Conservation (phyloP, 2,329 filamentous ascomycete species). For the Pseudogymnoascus verrucosus region DNA sequence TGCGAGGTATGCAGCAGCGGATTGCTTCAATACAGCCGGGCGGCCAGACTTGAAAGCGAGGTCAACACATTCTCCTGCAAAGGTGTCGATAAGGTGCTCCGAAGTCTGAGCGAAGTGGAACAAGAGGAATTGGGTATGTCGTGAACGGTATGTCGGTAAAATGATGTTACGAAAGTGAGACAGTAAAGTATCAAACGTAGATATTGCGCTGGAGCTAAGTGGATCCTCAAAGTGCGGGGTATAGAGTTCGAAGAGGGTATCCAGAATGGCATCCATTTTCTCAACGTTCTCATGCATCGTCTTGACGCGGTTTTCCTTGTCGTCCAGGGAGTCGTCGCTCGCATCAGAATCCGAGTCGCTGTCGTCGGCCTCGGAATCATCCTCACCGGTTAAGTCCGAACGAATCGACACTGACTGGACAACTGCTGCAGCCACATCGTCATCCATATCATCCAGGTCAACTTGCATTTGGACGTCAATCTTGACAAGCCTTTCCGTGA, state of each 20-base stretch:
- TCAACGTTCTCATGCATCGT: slow-evolving; percentile 72
- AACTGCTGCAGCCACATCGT: slow-evolving; percentile 71
- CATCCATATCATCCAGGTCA: slow-evolving; percentile 86
- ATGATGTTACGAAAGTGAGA: slow-evolving; percentile 83
- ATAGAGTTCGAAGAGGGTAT: slow-evolving; percentile 80
- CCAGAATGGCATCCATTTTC: slow-evolving; percentile 86
- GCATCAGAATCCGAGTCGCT: slow-evolving; percentile 65
- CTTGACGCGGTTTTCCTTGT: slow-evolving; percentile 56
- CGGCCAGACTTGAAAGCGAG: slow-evolving; percentile 57
- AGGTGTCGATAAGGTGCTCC: slow-evolving; percentile 69
- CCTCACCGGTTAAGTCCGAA: slow-evolving; percentile 36
- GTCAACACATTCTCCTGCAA: slow-evolving; percentile 69
- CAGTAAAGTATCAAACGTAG: slow-evolving; percentile 70
- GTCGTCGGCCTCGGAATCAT: slow-evolving; percentile 41
- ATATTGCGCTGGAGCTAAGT: slow-evolving; percentile 58
- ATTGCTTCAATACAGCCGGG: slow-evolving; percentile 67
- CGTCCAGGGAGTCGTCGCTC: slow-evolving; percentile 62
- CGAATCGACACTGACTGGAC: slow-evolving; percentile 42
- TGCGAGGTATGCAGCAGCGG: slow-evolving; percentile 83
- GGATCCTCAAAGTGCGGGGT: slow-evolving; percentile 62
- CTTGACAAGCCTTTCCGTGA: slow-evolving; percentile 81
- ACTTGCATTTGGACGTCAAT: slow-evolving; percentile 94
- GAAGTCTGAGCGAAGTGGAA: slow-evolving; percentile 91
- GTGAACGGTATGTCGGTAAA: slow-evolving; percentile 81
- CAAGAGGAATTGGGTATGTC: slow-evolving; percentile 89